Evolutionary conservation across 805 yeast species (phyloP).

Genomic region (Peterozyma toletana): DNA sequence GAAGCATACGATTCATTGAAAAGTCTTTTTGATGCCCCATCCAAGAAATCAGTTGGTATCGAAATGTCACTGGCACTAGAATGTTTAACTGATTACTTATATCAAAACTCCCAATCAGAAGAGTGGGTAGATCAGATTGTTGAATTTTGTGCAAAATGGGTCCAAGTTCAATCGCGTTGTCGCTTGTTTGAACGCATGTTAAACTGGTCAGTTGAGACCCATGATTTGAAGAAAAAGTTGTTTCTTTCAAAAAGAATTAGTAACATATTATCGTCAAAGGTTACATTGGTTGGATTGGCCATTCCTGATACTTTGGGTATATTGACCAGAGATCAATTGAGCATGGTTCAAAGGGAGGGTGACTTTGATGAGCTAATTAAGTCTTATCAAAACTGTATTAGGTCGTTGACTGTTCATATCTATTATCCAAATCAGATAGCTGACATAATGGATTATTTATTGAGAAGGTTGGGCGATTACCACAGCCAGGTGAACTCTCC

Average conservation of each 20-base stretch:
- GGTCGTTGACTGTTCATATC: slow-evolving; percentile 66
- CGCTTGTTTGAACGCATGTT: slow-evolving; percentile 12
- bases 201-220: slow-evolving; percentile 4
- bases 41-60: slow-evolving; percentile 26
- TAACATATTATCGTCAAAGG: slow-evolving; percentile 65
- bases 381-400: slow-evolving; percentile 51
- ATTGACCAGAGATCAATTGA: slow-evolving; percentile 46
- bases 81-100: slow-evolving; percentile 40
- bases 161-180: slow-evolving; percentile 76
- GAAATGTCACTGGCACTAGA: slow-evolving; percentile 54
- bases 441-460: slow-evolving; percentile 70
- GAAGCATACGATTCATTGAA: slow-evolving; percentile 34
- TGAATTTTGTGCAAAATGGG: slow-evolving; percentile 63
- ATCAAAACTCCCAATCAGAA: slow-evolving; percentile 15
- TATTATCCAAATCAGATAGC: slow-evolving; percentile 83
- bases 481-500: slow-evolving; percentile 9
- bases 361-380: slow-evolving; percentile 23
- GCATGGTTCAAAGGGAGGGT: slow-evolving; percentile 32
- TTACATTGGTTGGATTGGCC: slow-evolving; percentile 82
- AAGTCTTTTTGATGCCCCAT: slow-evolving; percentile 55
- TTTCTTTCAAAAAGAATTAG: slow-evolving; percentile 15
- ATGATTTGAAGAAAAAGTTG: slow-evolving; percentile 27
- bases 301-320: slow-evolving; percentile 47
- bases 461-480: slow-evolving; percentile 31
- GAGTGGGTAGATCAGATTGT: slow-evolving; percentile 53